Evolutionary conservation across 139 green algal genomes (phyloP).

Genomic region (Mesotaenium endlicherianum): DNA sequence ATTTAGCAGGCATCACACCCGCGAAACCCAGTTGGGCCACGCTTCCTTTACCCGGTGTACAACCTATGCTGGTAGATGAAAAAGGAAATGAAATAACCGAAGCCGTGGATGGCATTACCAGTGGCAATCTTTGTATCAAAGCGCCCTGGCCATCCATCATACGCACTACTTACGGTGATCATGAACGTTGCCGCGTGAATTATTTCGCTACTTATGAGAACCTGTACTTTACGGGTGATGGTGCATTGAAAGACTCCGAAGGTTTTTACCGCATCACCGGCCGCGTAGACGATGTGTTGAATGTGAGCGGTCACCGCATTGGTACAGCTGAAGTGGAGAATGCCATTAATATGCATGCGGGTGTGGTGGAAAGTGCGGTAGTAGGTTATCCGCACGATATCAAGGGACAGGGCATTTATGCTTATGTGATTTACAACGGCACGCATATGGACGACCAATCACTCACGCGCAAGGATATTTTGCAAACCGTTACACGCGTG

Average conservation of each 20-base stretch:
- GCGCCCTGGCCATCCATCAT: slow-evolving; percentile 62
- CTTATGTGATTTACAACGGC: slow-evolving; percentile 57
- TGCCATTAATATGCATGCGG: slow-evolving; percentile 44
- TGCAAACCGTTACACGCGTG: too few species aligned
- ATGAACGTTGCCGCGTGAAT: slow-evolving; percentile 78
- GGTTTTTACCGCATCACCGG: slow-evolving; percentile 79
- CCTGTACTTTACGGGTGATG: slow-evolving; percentile 80
- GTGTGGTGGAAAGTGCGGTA: slow-evolving; percentile 52
- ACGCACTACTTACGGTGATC: slow-evolving; percentile 81
- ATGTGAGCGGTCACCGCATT: slow-evolving; percentile 69
- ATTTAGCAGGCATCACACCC: slow-evolving; percentile 70
- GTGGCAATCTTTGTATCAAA: slow-evolving; percentile 64
- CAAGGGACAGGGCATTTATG: slow-evolving; percentile 59
- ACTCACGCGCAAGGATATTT: too few species aligned
- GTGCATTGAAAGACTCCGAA: slow-evolving; percentile 57
- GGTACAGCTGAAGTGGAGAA: slow-evolving; percentile 59
- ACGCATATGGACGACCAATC: too few species aligned
- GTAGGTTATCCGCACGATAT: slow-evolving; percentile 53
- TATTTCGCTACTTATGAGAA: slow-evolving; percentile 74
- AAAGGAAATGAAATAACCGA: slow-evolving; percentile 66
- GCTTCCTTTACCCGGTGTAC: slow-evolving; percentile 64
- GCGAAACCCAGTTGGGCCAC: slow-evolving; percentile 80
- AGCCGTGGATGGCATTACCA: slow-evolving; percentile 62
- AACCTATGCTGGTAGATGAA: slow-evolving; percentile 84
- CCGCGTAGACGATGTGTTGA: slow-evolving; percentile 92